phyloP scores from a whole-genome alignment of 805 yeast species.

The Candida schatavii region DNA sequence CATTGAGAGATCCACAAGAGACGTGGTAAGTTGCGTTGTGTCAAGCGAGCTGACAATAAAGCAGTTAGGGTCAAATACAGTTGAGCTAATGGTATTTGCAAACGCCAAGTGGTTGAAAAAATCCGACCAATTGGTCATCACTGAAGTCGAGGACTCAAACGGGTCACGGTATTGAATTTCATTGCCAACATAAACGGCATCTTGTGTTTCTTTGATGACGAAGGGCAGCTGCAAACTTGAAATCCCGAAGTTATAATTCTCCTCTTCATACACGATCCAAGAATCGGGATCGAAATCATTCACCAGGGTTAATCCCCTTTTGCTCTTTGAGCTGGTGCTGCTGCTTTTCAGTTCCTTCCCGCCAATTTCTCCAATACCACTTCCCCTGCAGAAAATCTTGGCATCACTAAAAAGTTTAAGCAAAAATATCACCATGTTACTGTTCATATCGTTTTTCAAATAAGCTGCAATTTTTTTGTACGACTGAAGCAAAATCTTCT shows the following conservation, averaged over 20 bases:
- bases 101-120: conserved; percentile 23
- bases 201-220: background rate
- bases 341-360: conserved; percentile 18
- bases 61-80: conserved; percentile 32
- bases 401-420: conserved; percentile 37
- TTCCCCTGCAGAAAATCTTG: conserved; percentile 25
- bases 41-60: conserved; percentile 23
- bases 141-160: conserved; percentile 19
- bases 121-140: conserved; percentile 30
- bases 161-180: conserved; percentile 8
- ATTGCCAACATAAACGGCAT: conserved; percentile 1
- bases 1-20: conserved; percentile 72
- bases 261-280: conserved; percentile 45
- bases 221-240: conserved; percentile 35
- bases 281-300: conserved; percentile 22
- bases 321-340: too few relatives aligned
- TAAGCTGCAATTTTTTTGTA: conserved; percentile 30
- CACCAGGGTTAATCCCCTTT: conserved; percentile 10
- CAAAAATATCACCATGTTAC: conserved; percentile 39
- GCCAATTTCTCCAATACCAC: conserved; percentile 9
- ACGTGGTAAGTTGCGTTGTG: conserved; percentile 26
- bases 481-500: conserved; percentile 35
- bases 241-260: conserved; percentile 50
- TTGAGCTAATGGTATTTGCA: conserved; percentile 22
- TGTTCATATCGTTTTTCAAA: conserved; percentile 38